These are phyloP conservation scores for Boletus vinaceobasis DNA, from an alignment of 768 basidiomycete species.

Conservation along the genomic window DNA sequence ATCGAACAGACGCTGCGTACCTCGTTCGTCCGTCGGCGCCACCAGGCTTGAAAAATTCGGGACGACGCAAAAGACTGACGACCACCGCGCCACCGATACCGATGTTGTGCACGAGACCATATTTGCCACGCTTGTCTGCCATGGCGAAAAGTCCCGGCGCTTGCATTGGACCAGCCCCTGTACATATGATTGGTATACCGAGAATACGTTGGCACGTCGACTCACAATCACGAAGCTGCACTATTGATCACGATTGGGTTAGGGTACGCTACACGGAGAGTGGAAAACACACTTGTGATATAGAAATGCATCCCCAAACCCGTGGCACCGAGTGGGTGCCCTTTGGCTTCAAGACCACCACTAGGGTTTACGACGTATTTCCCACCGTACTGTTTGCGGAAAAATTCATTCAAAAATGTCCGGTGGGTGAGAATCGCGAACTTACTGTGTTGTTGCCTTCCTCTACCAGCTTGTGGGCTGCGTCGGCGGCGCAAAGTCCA, in stretches of 20 bases:
- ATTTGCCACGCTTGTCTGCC: slow-evolving; percentile 68
- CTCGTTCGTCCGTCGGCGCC: slow-evolving; percentile 65
- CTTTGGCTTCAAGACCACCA: slow-evolving; percentile 86
- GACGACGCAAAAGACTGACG: slow-evolving; percentile 69
- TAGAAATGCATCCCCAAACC: slow-evolving; percentile 88
- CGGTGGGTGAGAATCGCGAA: neutral
- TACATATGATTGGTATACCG: neutral
- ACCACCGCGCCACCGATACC: slow-evolving; percentile 81
- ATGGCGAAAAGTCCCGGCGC: slow-evolving; percentile 63
- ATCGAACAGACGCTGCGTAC: slow-evolving; percentile 30
- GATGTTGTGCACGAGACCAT: slow-evolving; percentile 78
- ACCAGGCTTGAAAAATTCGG: slow-evolving; percentile 70
- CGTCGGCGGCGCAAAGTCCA: slow-evolving; percentile 61
- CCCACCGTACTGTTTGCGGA: slow-evolving; percentile 61
- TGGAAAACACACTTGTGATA: slow-evolving; percentile 57
- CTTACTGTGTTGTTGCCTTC: slow-evolving; percentile 74
- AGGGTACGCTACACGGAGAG: neutral
- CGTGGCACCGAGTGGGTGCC: slow-evolving; percentile 81
- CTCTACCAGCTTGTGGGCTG: slow-evolving; percentile 73
- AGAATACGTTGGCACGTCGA: neutral
- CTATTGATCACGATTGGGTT: slow-evolving; percentile 30
- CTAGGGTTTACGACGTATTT: slow-evolving; percentile 84
- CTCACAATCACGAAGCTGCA: slow-evolving; percentile 73
- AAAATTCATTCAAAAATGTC: neutral
- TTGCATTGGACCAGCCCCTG: slow-evolving; percentile 86